phyloP scores from a whole-genome alignment of 2,329 filamentous ascomycete species.

The Paecilomyces variotii region DNA sequence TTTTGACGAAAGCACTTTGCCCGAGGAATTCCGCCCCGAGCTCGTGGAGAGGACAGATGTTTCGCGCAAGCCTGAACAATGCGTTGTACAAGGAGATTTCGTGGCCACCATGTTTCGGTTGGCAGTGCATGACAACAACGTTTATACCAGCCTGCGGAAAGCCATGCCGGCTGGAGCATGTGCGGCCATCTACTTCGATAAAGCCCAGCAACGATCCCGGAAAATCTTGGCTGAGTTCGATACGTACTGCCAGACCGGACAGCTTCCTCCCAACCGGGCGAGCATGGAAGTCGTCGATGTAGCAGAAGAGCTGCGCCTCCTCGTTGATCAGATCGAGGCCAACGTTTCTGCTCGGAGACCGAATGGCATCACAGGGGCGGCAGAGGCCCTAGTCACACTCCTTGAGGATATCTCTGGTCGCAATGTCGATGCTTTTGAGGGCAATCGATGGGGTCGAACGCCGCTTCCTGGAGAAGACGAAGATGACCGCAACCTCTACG shows the following conservation, averaged over 20 bases:
- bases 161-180: constrained; percentile 35
- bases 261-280: constrained; percentile 13
- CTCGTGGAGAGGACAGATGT: constrained; percentile 27
- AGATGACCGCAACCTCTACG: constrained; percentile 35
- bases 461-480: constrained; percentile 29
- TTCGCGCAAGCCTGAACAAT: constrained; percentile 30
- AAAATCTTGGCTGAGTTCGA: constrained; percentile 32
- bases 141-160: constrained; percentile 34
- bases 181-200: constrained; percentile 38
- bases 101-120: constrained; percentile 39
- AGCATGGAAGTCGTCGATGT: constrained; percentile 23
- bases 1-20: constrained; percentile 31
- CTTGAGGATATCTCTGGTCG: constrained; percentile 29
- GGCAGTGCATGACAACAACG: constrained; percentile 36
- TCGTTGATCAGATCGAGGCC: constrained; percentile 21
- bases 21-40: constrained; percentile 35
- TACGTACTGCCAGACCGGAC: constrained; percentile 28
- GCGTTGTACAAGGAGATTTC: constrained; percentile 38
- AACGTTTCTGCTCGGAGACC: constrained; percentile 28
- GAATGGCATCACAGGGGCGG: constrained; percentile 29
- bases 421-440: constrained; percentile 32
- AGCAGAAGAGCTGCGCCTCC: constrained; percentile 21
- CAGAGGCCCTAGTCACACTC: constrained; percentile 29
- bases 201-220: constrained; percentile 27
- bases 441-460: constrained; percentile 25